phyloP scores from a whole-genome alignment of 352 stramenopile species.

The Thalassiosira hispida region DNA sequence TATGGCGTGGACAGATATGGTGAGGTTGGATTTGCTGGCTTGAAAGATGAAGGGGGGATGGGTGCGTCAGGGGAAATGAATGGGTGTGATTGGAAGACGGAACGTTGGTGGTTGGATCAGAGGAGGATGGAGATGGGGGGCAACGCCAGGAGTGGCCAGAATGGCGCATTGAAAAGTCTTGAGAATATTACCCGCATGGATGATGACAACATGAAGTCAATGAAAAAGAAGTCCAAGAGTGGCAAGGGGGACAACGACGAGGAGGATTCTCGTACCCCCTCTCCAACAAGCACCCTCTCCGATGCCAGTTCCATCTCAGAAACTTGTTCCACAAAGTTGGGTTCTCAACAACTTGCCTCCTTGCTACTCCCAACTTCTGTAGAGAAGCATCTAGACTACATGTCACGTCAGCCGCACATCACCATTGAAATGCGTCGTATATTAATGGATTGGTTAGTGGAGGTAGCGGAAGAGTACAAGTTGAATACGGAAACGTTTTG shows the following conservation, averaged over 20 bases:
- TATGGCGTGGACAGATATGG: conserved; percentile 25
- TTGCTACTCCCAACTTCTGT: not conserved
- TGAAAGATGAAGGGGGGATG: not conserved
- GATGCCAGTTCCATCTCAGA: conserved; percentile 1
- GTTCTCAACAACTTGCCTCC: not conserved
- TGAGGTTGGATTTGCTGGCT: not conserved
- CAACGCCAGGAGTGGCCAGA: not conserved
- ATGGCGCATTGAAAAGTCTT: not conserved
- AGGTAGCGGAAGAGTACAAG: conserved; percentile 64
- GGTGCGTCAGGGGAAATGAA: not conserved
- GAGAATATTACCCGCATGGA: not conserved
- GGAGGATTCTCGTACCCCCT: not conserved
- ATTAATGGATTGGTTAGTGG: conserved; percentile 83
- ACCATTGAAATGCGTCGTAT: conserved; percentile 78
- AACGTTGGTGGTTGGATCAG: conserved; percentile 36
- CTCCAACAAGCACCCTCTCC: not conserved
- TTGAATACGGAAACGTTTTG: conserved; percentile 79
- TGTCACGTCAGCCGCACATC: conserved; percentile 69
- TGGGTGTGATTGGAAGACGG: conserved; percentile 27
- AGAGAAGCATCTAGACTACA: conserved; percentile 34
- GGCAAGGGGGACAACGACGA: not conserved
- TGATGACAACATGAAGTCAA: not conserved
- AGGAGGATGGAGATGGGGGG: not conserved
- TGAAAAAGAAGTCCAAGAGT: not conserved
- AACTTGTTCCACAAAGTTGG: too few relatives aligned